Conservation (phyloP, 2,329 filamentous ascomycete genomes). For the Periconia sp. region DNA sequence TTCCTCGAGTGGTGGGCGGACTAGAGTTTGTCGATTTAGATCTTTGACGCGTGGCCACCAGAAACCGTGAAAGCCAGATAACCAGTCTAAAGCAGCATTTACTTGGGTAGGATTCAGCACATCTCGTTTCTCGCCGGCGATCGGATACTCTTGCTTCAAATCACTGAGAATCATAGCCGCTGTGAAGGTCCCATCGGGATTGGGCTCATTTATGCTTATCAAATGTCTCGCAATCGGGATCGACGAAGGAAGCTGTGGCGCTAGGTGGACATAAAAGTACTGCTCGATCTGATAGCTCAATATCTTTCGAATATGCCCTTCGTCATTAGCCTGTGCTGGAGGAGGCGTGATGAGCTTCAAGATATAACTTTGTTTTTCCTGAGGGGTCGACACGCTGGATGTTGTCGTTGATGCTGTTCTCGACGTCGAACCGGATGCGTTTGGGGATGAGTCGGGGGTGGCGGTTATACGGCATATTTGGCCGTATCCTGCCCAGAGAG, state of each 20-base stretch:
- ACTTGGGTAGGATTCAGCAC: constrained; percentile 58
- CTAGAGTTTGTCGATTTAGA: constrained; percentile 43
- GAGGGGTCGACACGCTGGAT: constrained; percentile 14
- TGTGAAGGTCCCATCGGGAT: constrained; percentile 42
- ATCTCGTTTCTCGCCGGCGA: constrained; percentile 62
- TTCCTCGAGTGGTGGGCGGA: constrained; percentile 65
- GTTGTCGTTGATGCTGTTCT: constrained; percentile 16
- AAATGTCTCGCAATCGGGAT: constrained; percentile 60
- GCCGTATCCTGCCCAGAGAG: constrained; percentile 57
- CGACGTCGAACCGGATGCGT: constrained; percentile 17
- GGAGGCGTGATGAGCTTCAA: constrained; percentile 68
- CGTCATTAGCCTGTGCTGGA: constrained; percentile 49
- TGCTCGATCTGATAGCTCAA: constrained; percentile 72
- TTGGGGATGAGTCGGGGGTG: constrained; percentile 11
- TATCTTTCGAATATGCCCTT: constrained; percentile 70
- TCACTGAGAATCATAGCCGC: constrained; percentile 66
- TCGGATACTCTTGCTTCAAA: constrained; percentile 59
- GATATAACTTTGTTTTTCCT: constrained; percentile 52
- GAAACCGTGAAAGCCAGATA: constrained; percentile 65
- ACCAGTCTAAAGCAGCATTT: constrained; percentile 64
- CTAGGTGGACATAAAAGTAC: constrained; percentile 66
- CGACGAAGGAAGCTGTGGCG: constrained; percentile 53
- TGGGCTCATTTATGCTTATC: constrained; percentile 50
- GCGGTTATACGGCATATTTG: constrained; percentile 63
- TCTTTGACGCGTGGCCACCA: constrained; percentile 52